phyloP scores from a whole-genome alignment of 2,329 filamentous ascomycete species.

The Beauveria caledonica region DNA sequence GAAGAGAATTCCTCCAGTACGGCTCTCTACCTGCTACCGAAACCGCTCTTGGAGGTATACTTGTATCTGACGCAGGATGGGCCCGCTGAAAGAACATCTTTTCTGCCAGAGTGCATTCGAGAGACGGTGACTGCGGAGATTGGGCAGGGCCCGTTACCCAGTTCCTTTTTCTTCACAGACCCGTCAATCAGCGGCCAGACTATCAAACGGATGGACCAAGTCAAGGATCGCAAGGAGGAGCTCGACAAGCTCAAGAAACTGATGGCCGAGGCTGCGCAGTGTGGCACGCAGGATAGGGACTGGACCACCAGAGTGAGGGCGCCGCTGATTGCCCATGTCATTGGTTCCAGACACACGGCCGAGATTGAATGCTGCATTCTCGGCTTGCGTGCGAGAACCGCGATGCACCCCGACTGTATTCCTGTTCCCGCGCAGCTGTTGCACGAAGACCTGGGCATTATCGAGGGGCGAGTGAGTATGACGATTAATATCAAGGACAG shows the following conservation, averaged over 20 bases:
- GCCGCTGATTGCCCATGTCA: no score
- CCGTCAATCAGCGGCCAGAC: background rate
- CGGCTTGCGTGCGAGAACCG: no score
- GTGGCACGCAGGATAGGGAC: background rate
- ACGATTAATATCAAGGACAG: background rate
- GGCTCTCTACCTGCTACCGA: background rate
- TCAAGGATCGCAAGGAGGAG: background rate
- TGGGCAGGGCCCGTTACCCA: background rate
- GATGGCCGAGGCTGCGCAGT: background rate
- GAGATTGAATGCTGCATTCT: no score
- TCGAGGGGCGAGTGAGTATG: background rate
- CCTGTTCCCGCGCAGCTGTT: background rate
- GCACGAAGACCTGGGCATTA: background rate
- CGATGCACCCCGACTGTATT: background rate
- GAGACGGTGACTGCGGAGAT: background rate
- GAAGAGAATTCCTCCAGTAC: background rate
- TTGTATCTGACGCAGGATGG: background rate
- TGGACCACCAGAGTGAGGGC: no score
- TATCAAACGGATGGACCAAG: background rate
- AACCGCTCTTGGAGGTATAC: background rate
- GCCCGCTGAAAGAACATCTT: background rate
- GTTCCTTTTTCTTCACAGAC: background rate
- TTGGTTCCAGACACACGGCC: no score
- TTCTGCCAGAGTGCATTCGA: background rate
- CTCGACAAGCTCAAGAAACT: background rate